A percentile compares a stretch with the other conserved stretches of the same genome.
phyloP scores from a whole-genome alignment of 768 basidiomycete genomes.

The Lyophyllum semitale region DNA sequence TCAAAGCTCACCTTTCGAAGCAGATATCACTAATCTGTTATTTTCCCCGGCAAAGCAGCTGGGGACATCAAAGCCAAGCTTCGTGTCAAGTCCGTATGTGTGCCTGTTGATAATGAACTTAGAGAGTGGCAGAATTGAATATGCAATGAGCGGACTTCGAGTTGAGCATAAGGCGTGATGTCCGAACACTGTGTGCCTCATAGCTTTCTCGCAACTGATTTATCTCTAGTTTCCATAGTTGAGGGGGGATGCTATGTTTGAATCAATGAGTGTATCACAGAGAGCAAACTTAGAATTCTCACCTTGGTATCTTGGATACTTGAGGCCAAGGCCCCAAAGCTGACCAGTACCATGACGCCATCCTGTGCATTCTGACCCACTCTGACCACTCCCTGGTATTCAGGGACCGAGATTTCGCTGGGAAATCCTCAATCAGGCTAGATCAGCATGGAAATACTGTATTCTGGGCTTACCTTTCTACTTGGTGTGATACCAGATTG shows the following conservation, averaged over 20 bases:
- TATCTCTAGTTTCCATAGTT: conserved; percentile 72
- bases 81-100: conserved; percentile 69
- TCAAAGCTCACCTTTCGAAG: conserved; percentile 59
- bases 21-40: conserved; percentile 77
- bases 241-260: conserved; percentile 63
- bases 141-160: conserved; percentile 19
- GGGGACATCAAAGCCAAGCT: conserved; percentile 76
- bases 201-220: conserved; percentile 53
- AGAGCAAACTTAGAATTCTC: not conserved
- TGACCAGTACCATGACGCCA: conserved; percentile 67
- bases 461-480: conserved; percentile 60
- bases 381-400: conserved; percentile 73
- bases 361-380: conserved; percentile 47
- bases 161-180: conserved; percentile 43
- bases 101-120: conserved; percentile 47
- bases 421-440: conserved; percentile 10
- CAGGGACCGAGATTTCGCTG: conserved; percentile 72
- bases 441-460: not conserved
- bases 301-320: too few species aligned
- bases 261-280: not conserved
- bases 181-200: conserved; percentile 24
- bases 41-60: conserved; percentile 83
- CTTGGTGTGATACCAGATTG: conserved; percentile 61
- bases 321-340: too few species aligned
- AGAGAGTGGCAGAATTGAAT: conserved; percentile 7